Conservation (phyloP, 305 asterid genomes). For the Fraxinus sp. region DNA sequence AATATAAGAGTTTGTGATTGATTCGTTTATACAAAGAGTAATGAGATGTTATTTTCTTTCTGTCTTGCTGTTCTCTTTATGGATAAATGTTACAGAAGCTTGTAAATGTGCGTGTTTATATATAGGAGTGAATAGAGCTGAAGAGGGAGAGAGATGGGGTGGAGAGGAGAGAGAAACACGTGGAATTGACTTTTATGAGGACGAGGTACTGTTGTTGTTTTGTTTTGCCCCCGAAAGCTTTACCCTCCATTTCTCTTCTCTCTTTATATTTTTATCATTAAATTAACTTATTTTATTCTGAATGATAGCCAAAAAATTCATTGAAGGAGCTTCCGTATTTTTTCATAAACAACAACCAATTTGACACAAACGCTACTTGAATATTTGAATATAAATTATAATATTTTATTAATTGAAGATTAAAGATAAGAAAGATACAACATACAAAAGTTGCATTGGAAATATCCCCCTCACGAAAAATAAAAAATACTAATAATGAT, state of each 20-base stretch:
- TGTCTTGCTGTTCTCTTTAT: background rate
- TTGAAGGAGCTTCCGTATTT: background rate
- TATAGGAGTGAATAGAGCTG: constrained; percentile 21
- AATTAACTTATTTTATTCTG: too few relatives aligned
- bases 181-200: constrained; percentile 38
- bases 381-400: too few relatives aligned
- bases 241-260: background rate
- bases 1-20: constrained; percentile 5
- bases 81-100: background rate
- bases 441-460: too few relatives aligned
- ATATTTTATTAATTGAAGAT: too few relatives aligned
- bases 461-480: background rate
- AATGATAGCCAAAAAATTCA: background rate
- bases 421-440: too few relatives aligned
- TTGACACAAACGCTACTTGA: too few relatives aligned
- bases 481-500: too few relatives aligned
- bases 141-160: background rate
- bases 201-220: constrained; percentile 16
- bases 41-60: background rate
- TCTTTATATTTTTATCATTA: background rate
- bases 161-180: constrained; percentile 30
- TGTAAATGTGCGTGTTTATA: background rate
- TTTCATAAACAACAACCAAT: too few relatives aligned
- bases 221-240: background rate
- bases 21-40: constrained; percentile 9